Evolutionary conservation across 139 green algal genomes (phyloP).

Genomic region (Limnomonas spitsbergensis): DNA sequence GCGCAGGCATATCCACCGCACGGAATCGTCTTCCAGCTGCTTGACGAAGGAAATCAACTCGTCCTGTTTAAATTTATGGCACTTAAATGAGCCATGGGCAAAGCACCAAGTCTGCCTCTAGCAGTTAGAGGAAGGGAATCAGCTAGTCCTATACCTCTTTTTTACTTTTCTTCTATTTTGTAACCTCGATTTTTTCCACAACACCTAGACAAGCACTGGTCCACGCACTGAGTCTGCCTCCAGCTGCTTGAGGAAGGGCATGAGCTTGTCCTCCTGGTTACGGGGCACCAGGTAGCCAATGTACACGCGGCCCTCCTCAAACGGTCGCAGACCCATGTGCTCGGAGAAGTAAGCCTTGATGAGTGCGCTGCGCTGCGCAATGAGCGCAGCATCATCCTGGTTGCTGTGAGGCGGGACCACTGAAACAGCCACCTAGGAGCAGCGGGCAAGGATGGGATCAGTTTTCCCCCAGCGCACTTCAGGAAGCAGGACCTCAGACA

Average conservation of each 20-base stretch:
- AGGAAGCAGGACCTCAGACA: background rate
- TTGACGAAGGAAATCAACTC: background rate
- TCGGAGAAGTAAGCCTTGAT: slow-evolving; percentile 26
- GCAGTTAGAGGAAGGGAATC: too few species aligned
- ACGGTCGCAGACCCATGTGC: slow-evolving; percentile 43
- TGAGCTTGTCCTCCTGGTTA: slow-evolving; percentile 3
- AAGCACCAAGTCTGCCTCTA: too few species aligned
- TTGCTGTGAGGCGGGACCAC: slow-evolving; percentile 1
- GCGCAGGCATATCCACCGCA: too few species aligned
- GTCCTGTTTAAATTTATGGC: background rate
- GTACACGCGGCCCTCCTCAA: slow-evolving; percentile 61
- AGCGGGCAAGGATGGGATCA: too few species aligned
- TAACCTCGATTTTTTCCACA: too few species aligned
- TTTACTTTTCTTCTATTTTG: too few species aligned
- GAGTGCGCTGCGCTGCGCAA: background rate
- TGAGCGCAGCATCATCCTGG: background rate
- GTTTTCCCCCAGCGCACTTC: too few species aligned
- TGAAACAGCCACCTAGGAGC: slow-evolving; percentile 24
- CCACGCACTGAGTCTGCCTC: background rate
- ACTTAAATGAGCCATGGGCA: too few species aligned
- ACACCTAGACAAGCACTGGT: background rate
- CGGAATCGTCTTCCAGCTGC: background rate
- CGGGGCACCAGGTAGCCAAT: slow-evolving; percentile 62
- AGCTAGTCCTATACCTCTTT: too few species aligned
- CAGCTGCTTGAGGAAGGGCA: slow-evolving; percentile 13